These are phyloP conservation scores for Camillea tinctor DNA, from an alignment of 2,329 filamentous ascomycete species.

Conservation along the genomic window DNA sequence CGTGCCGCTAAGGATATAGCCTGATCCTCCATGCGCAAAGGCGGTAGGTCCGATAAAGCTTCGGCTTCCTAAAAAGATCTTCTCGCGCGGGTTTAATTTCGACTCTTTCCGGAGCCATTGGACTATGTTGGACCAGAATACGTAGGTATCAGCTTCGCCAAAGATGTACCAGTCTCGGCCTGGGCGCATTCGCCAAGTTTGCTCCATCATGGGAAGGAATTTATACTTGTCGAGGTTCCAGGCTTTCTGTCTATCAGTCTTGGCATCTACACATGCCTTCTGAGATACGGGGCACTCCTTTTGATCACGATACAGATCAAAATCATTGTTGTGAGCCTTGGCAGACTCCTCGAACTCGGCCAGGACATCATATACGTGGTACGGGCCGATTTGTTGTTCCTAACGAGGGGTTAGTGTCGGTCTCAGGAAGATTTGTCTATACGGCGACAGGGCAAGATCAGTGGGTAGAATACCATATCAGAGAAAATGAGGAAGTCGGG, in stretches of 20 bases:
- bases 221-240: constrained; percentile 63
- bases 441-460: constrained; percentile 1
- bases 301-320: constrained; percentile 45
- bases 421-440: neutral
- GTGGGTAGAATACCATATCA: constrained; percentile 41
- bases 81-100: constrained; percentile 40
- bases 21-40: constrained; percentile 58
- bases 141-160: constrained; percentile 57
- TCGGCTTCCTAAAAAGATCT: constrained; percentile 51
- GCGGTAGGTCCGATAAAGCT: constrained; percentile 44
- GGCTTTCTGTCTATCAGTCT: constrained; percentile 33
- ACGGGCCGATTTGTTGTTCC: constrained; percentile 50
- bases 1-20: constrained; percentile 53
- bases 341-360: constrained; percentile 36
- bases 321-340: constrained; percentile 41
- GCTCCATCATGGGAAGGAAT: constrained; percentile 57
- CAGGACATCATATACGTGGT: constrained; percentile 40
- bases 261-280: constrained; percentile 41
- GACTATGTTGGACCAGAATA: constrained; percentile 54
- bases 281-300: constrained; percentile 46
- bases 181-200: constrained; percentile 54
- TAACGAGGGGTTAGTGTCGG: constrained; percentile 23
- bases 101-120: constrained; percentile 45
- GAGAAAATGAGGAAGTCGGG: constrained; percentile 57
- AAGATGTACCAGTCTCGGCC: constrained; percentile 59